Evolutionary conservation across 495 filamentous ascomycete genomes (phyloP).

Genomic region (Aspergillus mulundensis): DNA sequence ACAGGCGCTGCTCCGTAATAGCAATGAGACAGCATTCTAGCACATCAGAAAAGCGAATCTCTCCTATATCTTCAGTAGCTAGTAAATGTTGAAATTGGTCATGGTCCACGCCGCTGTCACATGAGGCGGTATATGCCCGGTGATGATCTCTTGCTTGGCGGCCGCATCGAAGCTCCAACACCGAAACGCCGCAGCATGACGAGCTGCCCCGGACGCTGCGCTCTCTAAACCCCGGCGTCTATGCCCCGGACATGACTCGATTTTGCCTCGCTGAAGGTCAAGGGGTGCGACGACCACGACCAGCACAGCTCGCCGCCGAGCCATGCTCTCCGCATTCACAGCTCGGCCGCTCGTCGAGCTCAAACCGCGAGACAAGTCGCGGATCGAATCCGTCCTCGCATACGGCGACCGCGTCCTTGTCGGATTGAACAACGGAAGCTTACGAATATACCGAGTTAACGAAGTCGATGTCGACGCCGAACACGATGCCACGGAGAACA

Average conservation of each 20-base stretch:
- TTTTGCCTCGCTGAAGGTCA: slow-evolving; percentile 9
- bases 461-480: slow-evolving; percentile 61
- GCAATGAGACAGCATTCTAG: too few species aligned
- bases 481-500: slow-evolving; percentile 12
- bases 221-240: slow-evolving; percentile 3
- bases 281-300: slow-evolving; percentile 17
- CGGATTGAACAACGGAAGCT: slow-evolving; percentile 80
- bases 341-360: slow-evolving; percentile 96
- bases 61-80: neutral
- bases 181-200: slow-evolving; percentile 2
- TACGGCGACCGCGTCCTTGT: slow-evolving; percentile 90
- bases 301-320: slow-evolving; percentile 18
- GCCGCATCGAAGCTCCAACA: slow-evolving; percentile 5
- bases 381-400: slow-evolving; percentile 89
- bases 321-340: slow-evolving; percentile 97
- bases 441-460: slow-evolving; percentile 89
- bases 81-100: neutral
- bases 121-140: slow-evolving; percentile 13
- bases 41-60: too few species aligned
- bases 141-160: slow-evolving; percentile 10
- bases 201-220: slow-evolving; percentile 6
- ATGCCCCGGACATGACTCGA: slow-evolving; percentile 18
- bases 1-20: too few species aligned
- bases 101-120: slow-evolving; percentile 7
- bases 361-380: slow-evolving; percentile 86